Conservation (phyloP, 139 green algal species). For the Nannochloris sp. region DNA sequence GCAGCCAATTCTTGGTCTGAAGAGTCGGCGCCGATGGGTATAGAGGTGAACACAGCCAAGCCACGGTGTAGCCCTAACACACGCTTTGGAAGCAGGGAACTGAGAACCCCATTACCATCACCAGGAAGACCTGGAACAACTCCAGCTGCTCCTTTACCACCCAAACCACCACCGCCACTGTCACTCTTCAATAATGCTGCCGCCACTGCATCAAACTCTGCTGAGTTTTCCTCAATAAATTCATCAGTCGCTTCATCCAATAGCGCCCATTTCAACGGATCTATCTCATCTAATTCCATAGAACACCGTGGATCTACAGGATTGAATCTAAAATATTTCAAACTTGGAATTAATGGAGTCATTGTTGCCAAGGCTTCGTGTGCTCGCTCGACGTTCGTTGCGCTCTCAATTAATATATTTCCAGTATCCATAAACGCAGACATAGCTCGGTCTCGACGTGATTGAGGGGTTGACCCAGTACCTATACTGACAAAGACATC, state of each 20-base stretch:
- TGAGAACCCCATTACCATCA: too few relatives aligned
- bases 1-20: background rate
- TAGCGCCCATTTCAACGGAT: constrained; percentile 48
- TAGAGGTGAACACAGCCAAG: background rate
- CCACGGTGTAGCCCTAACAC: background rate
- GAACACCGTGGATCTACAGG: constrained; percentile 55
- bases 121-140: too few relatives aligned
- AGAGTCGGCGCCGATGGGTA: background rate
- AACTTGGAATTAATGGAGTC: constrained; percentile 55
- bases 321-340: constrained; percentile 75
- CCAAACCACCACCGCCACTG: background rate
- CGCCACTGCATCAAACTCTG: constrained; percentile 39
- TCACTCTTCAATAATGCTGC: background rate
- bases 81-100: too few relatives aligned
- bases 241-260: constrained; percentile 61
- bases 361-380: constrained; percentile 58
- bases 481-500: constrained; percentile 81
- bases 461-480: constrained; percentile 49
- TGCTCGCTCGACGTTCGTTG: constrained; percentile 48
- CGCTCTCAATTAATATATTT: constrained; percentile 48
- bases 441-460: constrained; percentile 27
- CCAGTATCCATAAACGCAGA: constrained; percentile 50
- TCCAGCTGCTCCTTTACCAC: too few relatives aligned
- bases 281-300: constrained; percentile 76
- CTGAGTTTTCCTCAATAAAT: constrained; percentile 47